These are phyloP conservation scores for Dactylonectria estremocensis DNA, from an alignment of 2,329 filamentous ascomycete genomes.

Conservation along the genomic window DNA sequence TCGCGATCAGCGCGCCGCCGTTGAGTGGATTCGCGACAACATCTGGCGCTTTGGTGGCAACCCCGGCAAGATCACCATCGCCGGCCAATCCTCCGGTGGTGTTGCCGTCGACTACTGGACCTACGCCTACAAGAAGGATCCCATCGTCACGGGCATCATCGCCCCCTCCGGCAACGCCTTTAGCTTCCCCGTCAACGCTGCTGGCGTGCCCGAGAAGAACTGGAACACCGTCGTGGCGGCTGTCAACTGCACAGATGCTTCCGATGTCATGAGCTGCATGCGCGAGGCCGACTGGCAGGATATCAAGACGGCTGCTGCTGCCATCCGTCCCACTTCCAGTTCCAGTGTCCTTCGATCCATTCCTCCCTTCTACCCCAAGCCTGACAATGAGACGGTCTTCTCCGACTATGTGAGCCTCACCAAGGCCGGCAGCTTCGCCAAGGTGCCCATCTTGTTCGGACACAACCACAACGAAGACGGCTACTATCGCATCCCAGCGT, in stretches of 20 bases:
- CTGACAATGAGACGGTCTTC: constrained; percentile 60
- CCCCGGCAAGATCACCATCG: constrained; percentile 51
- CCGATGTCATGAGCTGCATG: constrained; percentile 56
- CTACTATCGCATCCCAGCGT: constrained; percentile 63
- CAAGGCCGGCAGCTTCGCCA: constrained; percentile 54
- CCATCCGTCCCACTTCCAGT: constrained; percentile 52
- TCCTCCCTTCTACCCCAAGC: constrained; percentile 59
- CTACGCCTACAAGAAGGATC: constrained; percentile 64
- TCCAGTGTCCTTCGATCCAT: constrained; percentile 55
- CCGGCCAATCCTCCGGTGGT: constrained; percentile 53
- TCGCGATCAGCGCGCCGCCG: constrained; percentile 50
- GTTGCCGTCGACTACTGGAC: constrained; percentile 63
- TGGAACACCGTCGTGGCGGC: constrained; percentile 59
- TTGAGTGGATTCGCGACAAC: constrained; percentile 54
- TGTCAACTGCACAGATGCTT: constrained; percentile 55
- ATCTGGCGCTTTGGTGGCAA: constrained; percentile 50
- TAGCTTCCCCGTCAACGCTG: constrained; percentile 60
- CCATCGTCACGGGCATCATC: constrained; percentile 65
- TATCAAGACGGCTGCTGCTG: constrained; percentile 55
- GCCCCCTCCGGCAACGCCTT: constrained; percentile 62
- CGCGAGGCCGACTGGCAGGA: constrained; percentile 53
- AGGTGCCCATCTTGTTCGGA: constrained; percentile 59
- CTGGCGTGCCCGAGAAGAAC: constrained; percentile 53
- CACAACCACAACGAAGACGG: constrained; percentile 64
- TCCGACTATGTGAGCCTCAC: constrained; percentile 56